These are phyloP conservation scores for Agrocybe pediades DNA, from an alignment of 768 basidiomycete genomes.

Conservation along the genomic window DNA sequence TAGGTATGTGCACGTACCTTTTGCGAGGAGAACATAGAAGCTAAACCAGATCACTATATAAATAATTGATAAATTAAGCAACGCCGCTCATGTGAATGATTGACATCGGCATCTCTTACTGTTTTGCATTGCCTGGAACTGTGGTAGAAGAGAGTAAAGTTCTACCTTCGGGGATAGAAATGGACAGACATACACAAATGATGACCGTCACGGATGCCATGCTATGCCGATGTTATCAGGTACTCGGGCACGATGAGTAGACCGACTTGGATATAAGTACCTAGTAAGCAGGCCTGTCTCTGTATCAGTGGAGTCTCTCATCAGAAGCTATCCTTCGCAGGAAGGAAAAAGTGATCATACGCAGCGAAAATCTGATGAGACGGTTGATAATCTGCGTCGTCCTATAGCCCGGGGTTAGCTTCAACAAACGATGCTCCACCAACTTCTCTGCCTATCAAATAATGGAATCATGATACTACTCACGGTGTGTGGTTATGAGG, in stretches of 20 bases:
- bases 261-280: neutral
- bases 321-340: neutral
- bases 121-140: constrained; percentile 5
- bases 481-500: constrained; percentile 12
- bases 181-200: constrained; percentile 7
- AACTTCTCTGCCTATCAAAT: too few relatives aligned
- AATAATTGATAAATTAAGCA: neutral
- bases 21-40: neutral
- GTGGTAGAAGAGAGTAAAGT: too few relatives aligned
- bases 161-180: too few relatives aligned
- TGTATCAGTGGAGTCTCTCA: neutral
- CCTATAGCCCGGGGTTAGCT: neutral
- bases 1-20: too few relatives aligned
- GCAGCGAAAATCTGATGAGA: constrained; percentile 17
- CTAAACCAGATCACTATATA: neutral
- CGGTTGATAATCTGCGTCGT: constrained; percentile 16
- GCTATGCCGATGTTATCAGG: constrained; percentile 1
- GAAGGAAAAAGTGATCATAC: constrained; percentile 1
- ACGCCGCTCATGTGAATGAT: neutral
- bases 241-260: neutral
- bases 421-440: neutral
- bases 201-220: constrained; percentile 13
- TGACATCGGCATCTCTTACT: neutral
- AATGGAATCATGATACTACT: too few relatives aligned
- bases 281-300: constrained; percentile 18